Base-by-base conservation (phyloP, 805 yeast genomes). In the Priceomyces carsonii region DNA sequence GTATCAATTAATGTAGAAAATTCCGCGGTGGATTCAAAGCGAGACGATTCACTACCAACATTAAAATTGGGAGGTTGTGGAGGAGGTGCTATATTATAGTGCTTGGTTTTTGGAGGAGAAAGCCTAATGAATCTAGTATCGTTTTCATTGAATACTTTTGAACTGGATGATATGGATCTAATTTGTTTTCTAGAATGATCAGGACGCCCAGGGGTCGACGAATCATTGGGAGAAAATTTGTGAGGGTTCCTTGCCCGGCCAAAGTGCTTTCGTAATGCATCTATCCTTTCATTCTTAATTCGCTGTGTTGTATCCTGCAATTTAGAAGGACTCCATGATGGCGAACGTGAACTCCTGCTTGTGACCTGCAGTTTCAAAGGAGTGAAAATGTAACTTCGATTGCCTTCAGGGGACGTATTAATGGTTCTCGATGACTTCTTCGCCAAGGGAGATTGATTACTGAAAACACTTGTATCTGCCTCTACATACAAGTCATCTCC, bases 241-340 rank as follows among this genome's bases (percentile, higher is more conserved):
- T 29, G 24, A 5, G 33, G 21, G 14, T 43, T 46, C 24, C 40
- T 55, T 1, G 50, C 59, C 23, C 45, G 45, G 6, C 61, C 57
- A 37, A 57, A 67, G 29, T 63, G 63, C 23, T 51, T 50, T 10
- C 59, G 50, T 33, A 66, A 44, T 3, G 69, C 71, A 18, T 57
- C 55, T 24, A 68, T 51, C 24, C 55, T 51, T 37, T 63, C 64
- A 23, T 46, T 52, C 28, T 55, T 56, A 42, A 66, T 42, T 29
- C 66, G 43, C 30, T 60, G 55, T 19, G 66, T 63, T 1, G 74
- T 66, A 38, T 65, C 69, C 39, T 61, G 69, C 12, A 66, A 47
- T 24, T 60, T 57, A 4, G 63, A 50, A 2, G 71, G 70, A 32
- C 69, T 63, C 8, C 52, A 45, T 20, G 64, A 46, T 3, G 67